Evolutionary conservation across 176 grass and related monocot species (phyloP).

Genomic region (Zizania latifolia): DNA sequence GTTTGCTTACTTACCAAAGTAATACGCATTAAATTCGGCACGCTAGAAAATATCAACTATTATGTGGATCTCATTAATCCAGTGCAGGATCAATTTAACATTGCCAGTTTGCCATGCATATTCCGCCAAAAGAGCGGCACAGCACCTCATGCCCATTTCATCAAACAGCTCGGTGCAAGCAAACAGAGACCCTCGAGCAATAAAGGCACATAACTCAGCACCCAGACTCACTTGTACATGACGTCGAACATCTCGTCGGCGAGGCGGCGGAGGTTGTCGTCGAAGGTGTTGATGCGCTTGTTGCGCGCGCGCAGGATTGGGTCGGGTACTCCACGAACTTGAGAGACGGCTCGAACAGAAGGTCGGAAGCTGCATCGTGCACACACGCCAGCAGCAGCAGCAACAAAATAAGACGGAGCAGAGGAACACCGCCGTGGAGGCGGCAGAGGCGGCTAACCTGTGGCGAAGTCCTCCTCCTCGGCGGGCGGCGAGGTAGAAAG

Average conservation of each 20-base stretch:
- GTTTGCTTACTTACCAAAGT: neutral
- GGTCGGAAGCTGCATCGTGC: conserved; percentile 59
- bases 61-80: neutral
- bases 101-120: neutral
- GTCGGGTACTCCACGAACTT: conserved; percentile 81
- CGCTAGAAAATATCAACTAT: neutral
- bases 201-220: neutral
- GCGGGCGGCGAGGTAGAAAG: neutral
- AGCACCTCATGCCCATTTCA: neutral
- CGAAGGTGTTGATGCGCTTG: conserved; percentile 79
- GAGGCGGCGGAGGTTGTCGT: conserved; percentile 58
- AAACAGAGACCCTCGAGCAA: conserved; percentile 1
- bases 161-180: neutral
- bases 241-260: conserved; percentile 85
- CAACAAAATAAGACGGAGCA: neutral
- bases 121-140: neutral
- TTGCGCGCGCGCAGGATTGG: conserved; percentile 68
- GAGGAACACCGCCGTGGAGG: neutral
- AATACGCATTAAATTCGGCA: neutral
- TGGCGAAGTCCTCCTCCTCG: conserved; percentile 54
- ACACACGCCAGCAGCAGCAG: neutral
- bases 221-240: conserved; percentile 88
- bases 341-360: conserved; percentile 66
- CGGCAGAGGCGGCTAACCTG: conserved; percentile 30
- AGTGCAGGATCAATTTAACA: neutral